A percentile compares a stretch with the other conserved stretches of the same genome.
Evolutionary conservation across 176 grass and related monocot genomes (phyloP).

Genomic region (Oryza coarctata): DNA sequence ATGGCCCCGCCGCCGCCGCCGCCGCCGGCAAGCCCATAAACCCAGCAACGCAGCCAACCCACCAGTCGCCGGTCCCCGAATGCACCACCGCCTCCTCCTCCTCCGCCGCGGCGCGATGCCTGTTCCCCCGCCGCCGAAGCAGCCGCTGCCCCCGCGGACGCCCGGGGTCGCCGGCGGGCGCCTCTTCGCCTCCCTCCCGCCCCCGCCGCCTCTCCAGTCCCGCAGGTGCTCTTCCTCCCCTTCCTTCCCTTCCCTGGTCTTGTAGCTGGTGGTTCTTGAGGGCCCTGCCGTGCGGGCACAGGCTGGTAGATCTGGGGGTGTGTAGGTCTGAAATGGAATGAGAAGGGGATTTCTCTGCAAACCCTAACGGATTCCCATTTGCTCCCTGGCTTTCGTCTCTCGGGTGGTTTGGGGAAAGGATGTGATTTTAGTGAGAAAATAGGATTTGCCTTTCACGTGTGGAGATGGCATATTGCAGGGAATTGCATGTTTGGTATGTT

Average conservation of each 20-base stretch:
- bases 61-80: no score
- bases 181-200: slow-evolving; percentile 46
- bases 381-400: no score
- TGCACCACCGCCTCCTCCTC: slow-evolving; percentile 26
- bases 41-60: background rate
- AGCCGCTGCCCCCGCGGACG: background rate
- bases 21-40: slow-evolving; percentile 10
- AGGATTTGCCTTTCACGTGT: background rate
- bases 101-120: slow-evolving; percentile 28
- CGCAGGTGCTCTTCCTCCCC: slow-evolving; percentile 35
- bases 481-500: slow-evolving; percentile 90
- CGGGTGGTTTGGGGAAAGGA: no score
- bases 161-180: slow-evolving; percentile 27
- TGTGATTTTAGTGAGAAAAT: slow-evolving; percentile 13
- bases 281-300: background rate
- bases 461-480: slow-evolving; percentile 36
- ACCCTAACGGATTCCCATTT: no score
- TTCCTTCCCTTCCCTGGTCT: background rate
- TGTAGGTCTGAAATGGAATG: background rate
- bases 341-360: no score
- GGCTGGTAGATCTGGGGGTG: background rate
- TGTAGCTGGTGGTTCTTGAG: background rate
- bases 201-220: slow-evolving; percentile 48
- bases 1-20: background rate
- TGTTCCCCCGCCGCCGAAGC: slow-evolving; percentile 1